Percentiles rank a stretch among this genome's conserved stretches.
These are phyloP conservation scores for Neonectria hederae DNA, from an alignment of 2,329 filamentous ascomycete genomes.

Conservation along the genomic window DNA sequence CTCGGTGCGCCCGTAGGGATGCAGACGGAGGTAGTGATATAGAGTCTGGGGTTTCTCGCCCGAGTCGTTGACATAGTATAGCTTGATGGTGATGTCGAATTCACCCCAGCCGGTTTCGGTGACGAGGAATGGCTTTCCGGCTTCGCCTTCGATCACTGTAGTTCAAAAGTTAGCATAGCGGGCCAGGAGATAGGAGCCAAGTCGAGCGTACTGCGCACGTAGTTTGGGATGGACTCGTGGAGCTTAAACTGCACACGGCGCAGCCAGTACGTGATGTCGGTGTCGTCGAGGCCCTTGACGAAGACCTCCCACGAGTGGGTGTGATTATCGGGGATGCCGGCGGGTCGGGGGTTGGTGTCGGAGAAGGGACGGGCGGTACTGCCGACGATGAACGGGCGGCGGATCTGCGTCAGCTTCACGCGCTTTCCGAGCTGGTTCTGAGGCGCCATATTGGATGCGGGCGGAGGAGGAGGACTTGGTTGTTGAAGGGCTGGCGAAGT, in stretches of 20 bases:
- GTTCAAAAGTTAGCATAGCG: conserved; percentile 28
- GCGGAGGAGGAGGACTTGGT: neutral
- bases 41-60: conserved; percentile 96
- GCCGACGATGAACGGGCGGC: conserved; percentile 76
- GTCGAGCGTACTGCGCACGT: conserved; percentile 72
- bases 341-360: conserved; percentile 80
- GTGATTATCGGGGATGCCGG: conserved; percentile 84
- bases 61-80: conserved; percentile 89
- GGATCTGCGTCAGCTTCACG: conserved; percentile 72
- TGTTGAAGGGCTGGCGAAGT: neutral
- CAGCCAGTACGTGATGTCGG: conserved; percentile 94
- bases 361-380: conserved; percentile 83
- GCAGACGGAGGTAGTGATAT: conserved; percentile 90
- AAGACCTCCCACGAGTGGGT: conserved; percentile 98
- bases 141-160: conserved; percentile 75
- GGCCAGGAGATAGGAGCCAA: neutral
- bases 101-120: conserved; percentile 97
- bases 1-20: conserved; percentile 87
- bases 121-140: conserved; percentile 78
- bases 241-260: conserved; percentile 98
- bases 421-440: conserved; percentile 68
- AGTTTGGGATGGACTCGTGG: conserved; percentile 95
- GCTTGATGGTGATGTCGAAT: conserved; percentile 94
- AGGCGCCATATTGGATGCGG: conserved; percentile 61
- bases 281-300: conserved; percentile 87